Base-by-base conservation (phyloP, 192 early-diverging fungal genomes). In the Spizellomyces punctatus region DNA sequence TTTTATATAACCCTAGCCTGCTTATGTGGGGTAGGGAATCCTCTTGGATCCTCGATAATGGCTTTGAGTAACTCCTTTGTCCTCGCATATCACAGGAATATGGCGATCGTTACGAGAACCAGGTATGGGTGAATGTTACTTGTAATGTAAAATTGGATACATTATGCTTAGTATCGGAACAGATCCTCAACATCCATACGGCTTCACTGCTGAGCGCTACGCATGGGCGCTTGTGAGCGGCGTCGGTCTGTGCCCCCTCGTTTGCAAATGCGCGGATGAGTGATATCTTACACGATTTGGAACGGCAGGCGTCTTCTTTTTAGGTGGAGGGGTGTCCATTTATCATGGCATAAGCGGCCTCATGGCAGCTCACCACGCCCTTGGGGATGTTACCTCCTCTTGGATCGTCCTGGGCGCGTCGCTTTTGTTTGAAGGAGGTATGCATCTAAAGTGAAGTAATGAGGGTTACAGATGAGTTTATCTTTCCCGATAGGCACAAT, bases 181-280 rank as follows among this genome's bases (percentile, higher is more conserved):
- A 64, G 81, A 87, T 69, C 54, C 77, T 6, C 58, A 72, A 14
- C 86, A 88, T 65, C 86, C 86, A 21, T 88, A 88, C 60, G 86
- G 86, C 41, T 88, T 85, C 58, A 75, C 77, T 46, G 55, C 65
- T 9, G 86, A 88, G 65, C 67, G 80, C 43, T 88, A 85, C 47
- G 86, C 85, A 0, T 88, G 85, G 84, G 86, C 86, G 9, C 68
- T 88, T 6, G 82, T 87, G 17, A 80, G 78, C 43, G 80, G 82
- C 10, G 78, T 80, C 10, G 83, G 70, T 72, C 22, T 7, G 46
- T 72, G 12, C 27, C 59, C 0, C 19, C 0, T 67, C 66, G 17
- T 61, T 19, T 67, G 52, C 8, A 9, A 54, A 14, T 14, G 45
- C 6, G 44, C 21, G 12, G n/a, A 46, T 64, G 21, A 1, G 63